These are phyloP conservation scores for Scheffersomyces ergatensis DNA, from an alignment of 805 yeast genomes.

Conservation along the genomic window DNA sequence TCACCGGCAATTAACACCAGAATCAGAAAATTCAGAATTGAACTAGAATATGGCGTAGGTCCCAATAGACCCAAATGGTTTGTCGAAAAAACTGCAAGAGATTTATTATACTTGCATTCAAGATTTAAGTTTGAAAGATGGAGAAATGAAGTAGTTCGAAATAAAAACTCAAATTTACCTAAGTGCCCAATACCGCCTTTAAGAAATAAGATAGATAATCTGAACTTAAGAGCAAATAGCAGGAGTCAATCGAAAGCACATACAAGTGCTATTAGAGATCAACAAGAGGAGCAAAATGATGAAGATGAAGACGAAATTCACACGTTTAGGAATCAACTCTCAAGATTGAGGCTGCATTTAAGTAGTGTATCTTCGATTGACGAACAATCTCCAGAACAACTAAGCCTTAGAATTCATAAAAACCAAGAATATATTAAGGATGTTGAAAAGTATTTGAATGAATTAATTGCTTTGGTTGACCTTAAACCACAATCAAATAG, in stretches of 20 bases:
- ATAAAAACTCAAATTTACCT: slow-evolving; percentile 42
- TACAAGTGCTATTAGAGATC: neutral
- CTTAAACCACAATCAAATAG: slow-evolving; percentile 80
- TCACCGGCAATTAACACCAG: slow-evolving; percentile 38
- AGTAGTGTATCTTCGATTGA: slow-evolving; percentile 21
- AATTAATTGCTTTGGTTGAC: slow-evolving; percentile 55
- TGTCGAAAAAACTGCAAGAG: slow-evolving; percentile 68
- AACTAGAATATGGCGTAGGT: slow-evolving; percentile 89
- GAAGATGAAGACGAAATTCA: slow-evolving; percentile 1
- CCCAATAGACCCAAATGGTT: slow-evolving; percentile 77
- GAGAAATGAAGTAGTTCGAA: slow-evolving; percentile 29
- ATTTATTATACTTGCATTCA: slow-evolving; percentile 68
- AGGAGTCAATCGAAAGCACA: neutral
- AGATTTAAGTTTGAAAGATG: slow-evolving; percentile 52
- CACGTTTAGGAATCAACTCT: slow-evolving; percentile 11
- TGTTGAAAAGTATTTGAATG: slow-evolving; percentile 67
- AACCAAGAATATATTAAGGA: slow-evolving; percentile 41
- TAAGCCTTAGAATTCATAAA: slow-evolving; percentile 18
- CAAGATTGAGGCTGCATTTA: slow-evolving; percentile 25
- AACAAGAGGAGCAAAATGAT: neutral
- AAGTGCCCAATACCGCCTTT: slow-evolving; percentile 42
- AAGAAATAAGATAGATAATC: slow-evolving; percentile 5
- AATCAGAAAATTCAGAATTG: slow-evolving; percentile 56
- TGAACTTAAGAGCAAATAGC: neutral
- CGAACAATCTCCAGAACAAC: slow-evolving; percentile 28